Evolutionary conservation across 148 eudicot genomes (phyloP), one percentile per base, ranked within the genome.

Genomic region (Arbutus unedo): DNA sequence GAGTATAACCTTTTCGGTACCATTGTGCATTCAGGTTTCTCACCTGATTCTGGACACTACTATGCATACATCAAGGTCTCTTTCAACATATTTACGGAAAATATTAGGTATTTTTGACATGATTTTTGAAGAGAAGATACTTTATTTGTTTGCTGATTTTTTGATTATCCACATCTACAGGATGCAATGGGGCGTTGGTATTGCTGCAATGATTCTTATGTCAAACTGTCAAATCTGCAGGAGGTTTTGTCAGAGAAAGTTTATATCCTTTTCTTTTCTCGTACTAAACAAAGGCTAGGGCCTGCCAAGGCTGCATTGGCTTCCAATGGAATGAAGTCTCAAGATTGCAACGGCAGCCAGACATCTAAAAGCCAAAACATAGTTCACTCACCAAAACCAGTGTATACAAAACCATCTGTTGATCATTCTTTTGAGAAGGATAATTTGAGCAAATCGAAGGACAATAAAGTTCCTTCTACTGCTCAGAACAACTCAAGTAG

Each of bases 31-130:
- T 94, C 97, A 48, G 99, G 99, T 66, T 90, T 86, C 83, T 97
- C 99, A 56, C 96, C 95, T 9, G 98, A 97, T 83, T 93, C 99
- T 60, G 99, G 99, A 80, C 99, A 97, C 88, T 97, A 97, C 83
- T 97, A 94, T 88, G 96, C 99, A 53, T 93, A 94, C 86, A 90
- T 97, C 55, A 97, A 97, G 99, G 99, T 97, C 78, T 62, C 7
- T 79, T 84, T 81, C 68, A 79, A 16, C n/a, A 45, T 82, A 25
- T 51, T 11, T 59, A 54, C 44, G 44, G 25, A 73, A 25, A 56
- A 41, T 71, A 47, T 70, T 85, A 43, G 60, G 60, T 55, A 64
- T 70, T 79, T 21, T 21, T 74, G 71, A 71, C 55, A 1, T 48
- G 38, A 44, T 4, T 53, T 85, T 45, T 19, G 53, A 77, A 19